Evolutionary conservation across 192 early-diverging fungal genomes (phyloP), one percentile per base, ranked within the genome.

Genomic region (Spinellus fusiger): DNA sequence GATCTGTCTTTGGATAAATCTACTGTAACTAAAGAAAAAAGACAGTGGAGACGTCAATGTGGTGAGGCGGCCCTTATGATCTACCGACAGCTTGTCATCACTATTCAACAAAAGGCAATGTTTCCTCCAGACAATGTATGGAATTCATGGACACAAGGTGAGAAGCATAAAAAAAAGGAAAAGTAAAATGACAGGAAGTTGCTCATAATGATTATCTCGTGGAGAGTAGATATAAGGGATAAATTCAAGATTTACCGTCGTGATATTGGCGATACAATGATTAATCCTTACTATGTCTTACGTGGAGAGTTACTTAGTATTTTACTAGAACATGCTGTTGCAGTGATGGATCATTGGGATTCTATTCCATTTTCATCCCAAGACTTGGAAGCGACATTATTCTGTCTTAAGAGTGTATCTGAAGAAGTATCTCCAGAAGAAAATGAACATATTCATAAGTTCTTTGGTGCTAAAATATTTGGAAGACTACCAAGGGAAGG

Each of bases 201-300:
- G n/a, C n/a, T n/a, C n/a, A n/a, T n/a, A n/a, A n/a, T n/a, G n/a
- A n/a, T n/a, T n/a, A n/a, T n/a, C n/a, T n/a, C n/a, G n/a, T n/a
- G n/a, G n/a, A n/a, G n/a, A 15, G 26, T 54, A 77, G 81, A 83
- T 48, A 54, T 68, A 10, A 74, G 78, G 29, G 86, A 88, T 40
- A 74, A 73, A 47, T 89, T 88, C 60, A 47, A 59, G 20, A 74
- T 70, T 31, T 88, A 83, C 60, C 80, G 87, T 26, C 80, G 87
- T 29, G 87, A 91, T 64, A 74, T 85, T n/a, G 86, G 84, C 7
- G 89, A 91, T 51, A 84, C 86, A 5, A 74, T 91, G 37, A 77
- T 87, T 32, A 85, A 80, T 58, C 70, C 80, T 5, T 91, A 89
- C 65, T 83, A 83, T 63, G 79, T 86, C 13, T 71, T 89, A 23